These are phyloP conservation scores for Ceratocystis eucalypticola DNA, from an alignment of 2,329 filamentous ascomycete genomes.

Conservation along the genomic window DNA sequence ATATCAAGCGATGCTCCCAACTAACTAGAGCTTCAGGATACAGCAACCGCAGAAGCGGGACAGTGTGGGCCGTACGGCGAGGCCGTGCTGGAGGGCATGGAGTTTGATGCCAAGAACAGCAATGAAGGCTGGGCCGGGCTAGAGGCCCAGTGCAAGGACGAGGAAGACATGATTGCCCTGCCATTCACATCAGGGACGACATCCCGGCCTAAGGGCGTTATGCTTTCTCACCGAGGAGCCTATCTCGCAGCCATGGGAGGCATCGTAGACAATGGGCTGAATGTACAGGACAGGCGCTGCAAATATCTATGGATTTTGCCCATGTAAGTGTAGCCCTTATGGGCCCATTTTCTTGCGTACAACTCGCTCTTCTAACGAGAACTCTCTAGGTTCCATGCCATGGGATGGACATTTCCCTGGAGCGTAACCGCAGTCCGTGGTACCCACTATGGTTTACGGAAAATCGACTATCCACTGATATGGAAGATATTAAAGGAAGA, in stretches of 20 bases:
- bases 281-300: constrained; percentile 53
- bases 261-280: constrained; percentile 76
- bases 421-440: constrained; percentile 82
- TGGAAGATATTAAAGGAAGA: constrained; percentile 82
- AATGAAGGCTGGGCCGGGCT: constrained; percentile 63
- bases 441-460: constrained; percentile 88
- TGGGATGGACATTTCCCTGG: constrained; percentile 86
- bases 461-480: constrained; percentile 87
- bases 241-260: constrained; percentile 80
- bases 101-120: constrained; percentile 54
- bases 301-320: constrained; percentile 86
- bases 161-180: constrained; percentile 72
- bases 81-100: constrained; percentile 67
- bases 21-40: constrained; percentile 42
- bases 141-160: constrained; percentile 53
- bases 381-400: constrained; percentile 43
- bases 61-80: constrained; percentile 69
- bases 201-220: constrained; percentile 78
- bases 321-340: constrained; percentile 51
- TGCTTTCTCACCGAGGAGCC: constrained; percentile 76
- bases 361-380: not conserved
- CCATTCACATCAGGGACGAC: constrained; percentile 94
- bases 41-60: constrained; percentile 60
- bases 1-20: not conserved
- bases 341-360: not conserved